Conservation (phyloP, 192 early-diverging fungal species). For the Mortierella claussenii region DNA sequence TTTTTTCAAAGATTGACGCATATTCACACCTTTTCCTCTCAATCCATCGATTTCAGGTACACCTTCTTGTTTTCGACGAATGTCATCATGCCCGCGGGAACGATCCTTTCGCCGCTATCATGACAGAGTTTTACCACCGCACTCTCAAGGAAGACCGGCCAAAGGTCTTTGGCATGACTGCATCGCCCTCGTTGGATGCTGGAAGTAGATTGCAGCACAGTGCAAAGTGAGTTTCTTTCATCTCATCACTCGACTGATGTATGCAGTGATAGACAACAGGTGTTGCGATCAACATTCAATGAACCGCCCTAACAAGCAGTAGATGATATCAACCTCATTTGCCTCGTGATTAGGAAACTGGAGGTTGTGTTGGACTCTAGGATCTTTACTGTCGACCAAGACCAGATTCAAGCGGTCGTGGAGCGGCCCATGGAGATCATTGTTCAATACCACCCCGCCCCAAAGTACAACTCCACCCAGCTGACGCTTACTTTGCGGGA, state of each 20-base stretch:
- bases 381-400: constrained; percentile 66
- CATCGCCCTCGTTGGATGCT: constrained; percentile 77
- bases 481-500: constrained; percentile 54
- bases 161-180: constrained; percentile 92
- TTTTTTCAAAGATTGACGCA: too few species aligned
- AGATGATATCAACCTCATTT: too few species aligned
- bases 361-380: constrained; percentile 64
- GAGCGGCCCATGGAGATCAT: constrained; percentile 57
- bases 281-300: too few species aligned
- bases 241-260: too few species aligned
- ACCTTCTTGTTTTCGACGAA: constrained; percentile 95
- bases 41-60: constrained; percentile 59
- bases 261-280: too few species aligned
- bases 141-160: constrained; percentile 63
- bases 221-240: constrained; percentile 26
- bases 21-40: neutral
- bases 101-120: constrained; percentile 82
- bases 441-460: constrained; percentile 62
- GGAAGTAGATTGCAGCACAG: constrained; percentile 24
- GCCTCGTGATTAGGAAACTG: constrained; percentile 47
- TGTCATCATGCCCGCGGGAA: constrained; percentile 87
- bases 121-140: constrained; percentile 81
- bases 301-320: too few species aligned
- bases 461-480: constrained; percentile 53
- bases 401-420: constrained; percentile 38